Conservation (phyloP, 495 filamentous ascomycete species). For the Talaromyces thailandensis region DNA sequence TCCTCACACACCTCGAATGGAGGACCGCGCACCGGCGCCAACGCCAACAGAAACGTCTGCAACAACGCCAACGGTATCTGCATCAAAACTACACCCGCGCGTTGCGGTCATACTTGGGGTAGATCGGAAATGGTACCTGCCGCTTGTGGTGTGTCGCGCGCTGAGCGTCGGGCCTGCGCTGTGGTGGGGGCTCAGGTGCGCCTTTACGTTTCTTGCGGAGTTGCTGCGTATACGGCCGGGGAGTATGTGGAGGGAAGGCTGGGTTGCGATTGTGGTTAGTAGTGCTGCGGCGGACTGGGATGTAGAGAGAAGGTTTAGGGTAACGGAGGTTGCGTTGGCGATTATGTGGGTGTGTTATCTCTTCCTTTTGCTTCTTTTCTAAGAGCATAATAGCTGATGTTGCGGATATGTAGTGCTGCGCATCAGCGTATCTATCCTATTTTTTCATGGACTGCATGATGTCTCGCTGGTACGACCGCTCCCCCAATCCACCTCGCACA, state of each 20-base stretch:
- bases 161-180: slow-evolving; percentile 49
- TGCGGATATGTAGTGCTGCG: slow-evolving; percentile 49
- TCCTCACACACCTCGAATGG: not conserved
- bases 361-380: not conserved
- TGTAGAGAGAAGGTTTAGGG: slow-evolving; percentile 48
- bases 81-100: slow-evolving; percentile 47
- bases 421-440: slow-evolving; percentile 79
- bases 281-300: slow-evolving; percentile 40
- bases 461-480: slow-evolving; percentile 65
- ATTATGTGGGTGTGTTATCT: slow-evolving; percentile 68
- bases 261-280: slow-evolving; percentile 37
- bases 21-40: not conserved
- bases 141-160: slow-evolving; percentile 51
- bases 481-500: not conserved
- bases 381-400: not conserved
- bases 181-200: slow-evolving; percentile 56
- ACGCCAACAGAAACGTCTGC: slow-evolving; percentile 7
- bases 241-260: slow-evolving; percentile 32
- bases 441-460: slow-evolving; percentile 90
- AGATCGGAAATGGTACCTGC: slow-evolving; percentile 52
- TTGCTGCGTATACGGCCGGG: slow-evolving; percentile 38
- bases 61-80: slow-evolving; percentile 5
- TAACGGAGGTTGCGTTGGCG: slow-evolving; percentile 72
- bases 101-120: slow-evolving; percentile 58
- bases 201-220: slow-evolving; percentile 50